Percentiles rank a stretch among this genome's conserved stretches.
phyloP scores from a whole-genome alignment of 2,329 filamentous ascomycete genomes.

The Fusarium beomiforme region DNA sequence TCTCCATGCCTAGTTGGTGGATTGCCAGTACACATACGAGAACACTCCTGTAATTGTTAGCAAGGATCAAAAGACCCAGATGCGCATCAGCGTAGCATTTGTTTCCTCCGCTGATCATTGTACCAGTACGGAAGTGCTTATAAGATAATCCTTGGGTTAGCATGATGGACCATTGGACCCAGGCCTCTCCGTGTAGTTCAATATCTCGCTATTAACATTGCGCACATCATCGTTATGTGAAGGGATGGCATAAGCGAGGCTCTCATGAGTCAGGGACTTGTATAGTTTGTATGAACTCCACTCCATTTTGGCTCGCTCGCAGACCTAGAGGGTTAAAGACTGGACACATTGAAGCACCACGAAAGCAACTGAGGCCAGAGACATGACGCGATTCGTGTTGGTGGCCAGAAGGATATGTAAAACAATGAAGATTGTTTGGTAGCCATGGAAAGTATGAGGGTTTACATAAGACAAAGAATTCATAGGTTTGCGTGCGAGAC shows the following conservation, averaged over 20 bases:
- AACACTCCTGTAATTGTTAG: background rate
- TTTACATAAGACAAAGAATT: background rate
- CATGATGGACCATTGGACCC: conserved; percentile 7
- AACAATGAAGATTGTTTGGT: background rate
- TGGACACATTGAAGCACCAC: background rate
- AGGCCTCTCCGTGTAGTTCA: background rate
- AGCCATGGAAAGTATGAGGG: background rate
- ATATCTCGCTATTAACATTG: background rate
- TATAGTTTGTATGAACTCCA: background rate
- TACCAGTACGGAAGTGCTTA: background rate
- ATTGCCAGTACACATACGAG: background rate
- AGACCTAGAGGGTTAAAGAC: background rate
- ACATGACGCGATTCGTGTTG: no score
- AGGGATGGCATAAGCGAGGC: background rate
- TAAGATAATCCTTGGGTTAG: conserved; percentile 11
- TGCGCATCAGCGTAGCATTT: conserved; percentile 19
- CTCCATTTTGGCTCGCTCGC: background rate
- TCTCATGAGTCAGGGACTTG: background rate
- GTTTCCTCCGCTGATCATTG: conserved; percentile 23
- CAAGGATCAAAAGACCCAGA: conserved; percentile 13
- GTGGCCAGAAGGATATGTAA: background rate
- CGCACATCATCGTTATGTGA: background rate
- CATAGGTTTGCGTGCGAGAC: background rate
- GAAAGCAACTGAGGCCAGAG: background rate
- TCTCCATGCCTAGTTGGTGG: background rate